Percentiles rank a stretch among this genome's conserved stretches.
phyloP scores from a whole-genome alignment of 768 basidiomycete genomes.

The Phylloporus sp. region DNA sequence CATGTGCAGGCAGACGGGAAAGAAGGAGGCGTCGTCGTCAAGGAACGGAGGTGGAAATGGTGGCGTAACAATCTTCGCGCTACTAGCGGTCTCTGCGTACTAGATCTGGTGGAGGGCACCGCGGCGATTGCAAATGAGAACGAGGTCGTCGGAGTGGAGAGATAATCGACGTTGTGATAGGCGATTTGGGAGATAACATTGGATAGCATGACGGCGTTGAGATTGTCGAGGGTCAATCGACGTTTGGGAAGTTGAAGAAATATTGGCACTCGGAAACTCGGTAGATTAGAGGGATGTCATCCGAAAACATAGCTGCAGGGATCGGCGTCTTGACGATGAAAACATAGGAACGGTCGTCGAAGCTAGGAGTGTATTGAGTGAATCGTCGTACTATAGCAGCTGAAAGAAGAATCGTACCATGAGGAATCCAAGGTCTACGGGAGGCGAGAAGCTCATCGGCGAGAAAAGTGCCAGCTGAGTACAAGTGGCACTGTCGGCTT shows the following conservation, averaged over 20 bases:
- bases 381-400: no score
- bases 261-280: background rate
- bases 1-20: conserved; percentile 1
- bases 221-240: background rate
- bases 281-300: background rate
- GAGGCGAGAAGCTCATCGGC: background rate
- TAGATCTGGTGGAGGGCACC: background rate
- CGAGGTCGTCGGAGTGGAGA: background rate
- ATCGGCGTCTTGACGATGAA: no score
- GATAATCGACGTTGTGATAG: background rate
- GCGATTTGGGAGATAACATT: background rate
- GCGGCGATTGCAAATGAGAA: background rate
- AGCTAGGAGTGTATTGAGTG: background rate
- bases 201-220: background rate
- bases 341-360: background rate
- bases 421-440: background rate
- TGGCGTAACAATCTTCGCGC: background rate
- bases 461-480: background rate
- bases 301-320: background rate
- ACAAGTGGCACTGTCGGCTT: background rate
- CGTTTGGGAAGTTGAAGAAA: background rate
- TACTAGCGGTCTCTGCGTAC: background rate
- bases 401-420: no score
- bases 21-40: background rate
- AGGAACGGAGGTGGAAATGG: background rate